phyloP scores from a whole-genome alignment of 805 yeast genomes.

The Yarrowia hollandica region DNA sequence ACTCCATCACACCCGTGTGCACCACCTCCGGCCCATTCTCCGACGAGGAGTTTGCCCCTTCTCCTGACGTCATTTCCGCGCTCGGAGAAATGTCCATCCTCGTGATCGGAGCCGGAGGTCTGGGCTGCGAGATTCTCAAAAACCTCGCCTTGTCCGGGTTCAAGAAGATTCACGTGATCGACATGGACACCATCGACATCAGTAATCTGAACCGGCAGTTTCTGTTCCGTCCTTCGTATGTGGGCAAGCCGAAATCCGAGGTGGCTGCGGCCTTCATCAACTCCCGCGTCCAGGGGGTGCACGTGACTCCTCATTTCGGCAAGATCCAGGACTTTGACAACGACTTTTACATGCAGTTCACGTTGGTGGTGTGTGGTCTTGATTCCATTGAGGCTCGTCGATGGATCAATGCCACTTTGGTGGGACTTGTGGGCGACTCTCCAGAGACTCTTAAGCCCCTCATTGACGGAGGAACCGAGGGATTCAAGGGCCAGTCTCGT shows the following conservation, averaged over 20 bases:
- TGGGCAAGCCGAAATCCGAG: conserved; percentile 65
- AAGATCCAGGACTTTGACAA: conserved; percentile 64
- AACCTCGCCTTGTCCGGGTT: conserved; percentile 72
- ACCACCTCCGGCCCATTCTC: conserved; percentile 41
- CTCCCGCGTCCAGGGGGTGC: conserved; percentile 46
- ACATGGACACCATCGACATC: conserved; percentile 82
- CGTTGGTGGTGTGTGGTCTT: conserved; percentile 78
- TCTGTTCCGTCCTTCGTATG: conserved; percentile 58
- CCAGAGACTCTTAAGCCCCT: conserved; percentile 58
- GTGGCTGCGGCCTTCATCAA: conserved; percentile 62
- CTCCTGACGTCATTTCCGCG: conserved; percentile 34
- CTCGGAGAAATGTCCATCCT: conserved; percentile 22
- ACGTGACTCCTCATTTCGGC: conserved; percentile 60
- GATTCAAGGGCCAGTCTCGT: conserved; percentile 87
- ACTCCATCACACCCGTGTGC: not conserved
- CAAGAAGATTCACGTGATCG: conserved; percentile 63
- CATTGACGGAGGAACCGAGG: conserved; percentile 96
- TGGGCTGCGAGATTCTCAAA: conserved; percentile 79
- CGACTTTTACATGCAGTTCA: conserved; percentile 66
- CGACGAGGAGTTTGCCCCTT: conserved; percentile 44
- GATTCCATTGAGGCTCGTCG: conserved; percentile 89
- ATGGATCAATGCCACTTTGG: conserved; percentile 76
- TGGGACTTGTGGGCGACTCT: conserved; percentile 54
- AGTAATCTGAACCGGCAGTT: conserved; percentile 77
- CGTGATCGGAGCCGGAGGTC: conserved; percentile 75